Base-by-base conservation (phyloP, 805 yeast species). In the Yarrowia yakushimensis region DNA sequence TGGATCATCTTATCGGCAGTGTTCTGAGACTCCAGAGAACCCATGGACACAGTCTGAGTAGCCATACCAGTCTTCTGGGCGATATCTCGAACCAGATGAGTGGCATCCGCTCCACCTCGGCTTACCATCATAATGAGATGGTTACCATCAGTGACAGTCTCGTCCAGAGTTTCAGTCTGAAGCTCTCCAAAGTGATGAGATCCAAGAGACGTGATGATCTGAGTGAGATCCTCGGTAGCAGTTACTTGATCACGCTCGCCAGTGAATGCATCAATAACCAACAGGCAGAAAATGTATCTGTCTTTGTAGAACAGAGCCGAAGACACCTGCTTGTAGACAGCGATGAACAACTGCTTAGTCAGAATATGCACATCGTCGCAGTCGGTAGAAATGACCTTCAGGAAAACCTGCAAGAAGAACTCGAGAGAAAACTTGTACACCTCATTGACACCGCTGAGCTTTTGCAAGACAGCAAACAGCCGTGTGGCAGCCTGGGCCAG, bases 1-100 rank as follows among this genome's bases (percentile, higher is more conserved):
- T 71, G 68, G 9, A 90, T 73, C n/a, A 83, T 82, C 55, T 76
- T 73, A 22, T 81, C 82, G 0, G 93, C 92, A 41, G 78, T 73
- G 2, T 76, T 80, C 1, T 77, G 71, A 10, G 88, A 86, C 71
- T 90, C 96, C 23, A 72, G 70, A 0, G 96, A 83, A 0, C 97
- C 97, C 82, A 92, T 78, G 0, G 97, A 82, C 37, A 88, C 79
- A 1, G 69, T 63, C 0, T 34, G 31, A 15, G 66, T 71, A 9
- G 59, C 39, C 11, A 66, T 13, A 6, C 65, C 41, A 13, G 63
- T 48, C 31, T 69, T 62, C 41, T 45, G 54, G 9, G 73, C 63
- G 4, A 78, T 61, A 28, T 62, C 64, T 31, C 57, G 62, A 18
- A 67, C 64, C 23, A 60, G 62, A 13, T 59, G 54, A 11, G 62